Conservation (phyloP, 176 grass and related monocot genomes). For the Triticum aestivum region IWGSC_CS_RefSeq_v2.1 NC_057797.1:555811094-555811593, state of each 20-base stretch:
- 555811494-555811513: neutral
- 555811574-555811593: conserved; percentile 52
- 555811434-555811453: neutral
- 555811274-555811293: conserved; percentile 1
- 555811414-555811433: neutral
- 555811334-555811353: neutral
- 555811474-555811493: neutral
- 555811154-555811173: neutral
- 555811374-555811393: neutral
- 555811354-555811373: neutral
- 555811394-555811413: neutral
- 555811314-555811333: neutral
- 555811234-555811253: neutral
- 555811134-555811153: neutral
- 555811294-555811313: neutral
- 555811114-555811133: neutral
- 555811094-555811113: too few relatives aligned
- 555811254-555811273: neutral
- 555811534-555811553: conserved; percentile 34
- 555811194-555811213: neutral
- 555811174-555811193: neutral
- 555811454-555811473: neutral
- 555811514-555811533: neutral
- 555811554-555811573: conserved; percentile 38
- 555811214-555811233: too few relatives aligned